These are phyloP conservation scores for Silene latifolia DNA, from an alignment of 148 eudicot genomes.

Conservation along the genomic window DNA sequence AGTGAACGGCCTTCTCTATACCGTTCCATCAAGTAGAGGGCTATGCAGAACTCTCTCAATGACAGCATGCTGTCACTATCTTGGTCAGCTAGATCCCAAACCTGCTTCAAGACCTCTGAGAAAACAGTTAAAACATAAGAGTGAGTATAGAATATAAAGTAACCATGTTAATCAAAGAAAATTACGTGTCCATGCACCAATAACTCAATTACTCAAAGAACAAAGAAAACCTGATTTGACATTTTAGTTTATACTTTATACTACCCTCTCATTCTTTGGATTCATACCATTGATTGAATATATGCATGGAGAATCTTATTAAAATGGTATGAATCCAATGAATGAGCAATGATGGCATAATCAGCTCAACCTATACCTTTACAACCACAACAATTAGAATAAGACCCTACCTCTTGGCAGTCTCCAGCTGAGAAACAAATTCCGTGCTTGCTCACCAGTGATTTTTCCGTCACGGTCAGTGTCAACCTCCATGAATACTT, in stretches of 20 bases:
- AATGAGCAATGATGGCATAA: background rate
- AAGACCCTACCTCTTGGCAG: constrained; percentile 76
- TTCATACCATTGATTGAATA: too few relatives aligned
- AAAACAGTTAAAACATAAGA: constrained; percentile 16
- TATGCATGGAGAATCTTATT: too few relatives aligned
- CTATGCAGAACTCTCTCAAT: constrained; percentile 86
- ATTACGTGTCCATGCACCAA: background rate
- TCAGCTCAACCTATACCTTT: background rate
- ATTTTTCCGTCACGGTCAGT: constrained; percentile 92
- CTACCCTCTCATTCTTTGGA: too few relatives aligned
- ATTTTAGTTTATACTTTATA: background rate
- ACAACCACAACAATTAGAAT: background rate
- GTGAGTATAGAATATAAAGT: constrained; percentile 5
- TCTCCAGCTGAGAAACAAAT: constrained; percentile 93
- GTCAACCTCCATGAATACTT: constrained; percentile 91
- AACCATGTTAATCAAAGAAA: background rate
- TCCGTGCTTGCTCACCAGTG: constrained; percentile 84
- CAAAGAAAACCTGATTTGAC: constrained; percentile 1
- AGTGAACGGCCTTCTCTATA: constrained; percentile 88
- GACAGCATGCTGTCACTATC: constrained; percentile 99
- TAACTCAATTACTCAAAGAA: background rate
- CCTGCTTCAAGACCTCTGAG: constrained; percentile 90
- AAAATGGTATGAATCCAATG: too few relatives aligned
- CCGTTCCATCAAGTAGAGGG: constrained; percentile 93
- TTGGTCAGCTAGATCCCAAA: constrained; percentile 98